phyloP scores from a whole-genome alignment of 2,329 filamentous ascomycete genomes.

The Xylaria sp. region DNA sequence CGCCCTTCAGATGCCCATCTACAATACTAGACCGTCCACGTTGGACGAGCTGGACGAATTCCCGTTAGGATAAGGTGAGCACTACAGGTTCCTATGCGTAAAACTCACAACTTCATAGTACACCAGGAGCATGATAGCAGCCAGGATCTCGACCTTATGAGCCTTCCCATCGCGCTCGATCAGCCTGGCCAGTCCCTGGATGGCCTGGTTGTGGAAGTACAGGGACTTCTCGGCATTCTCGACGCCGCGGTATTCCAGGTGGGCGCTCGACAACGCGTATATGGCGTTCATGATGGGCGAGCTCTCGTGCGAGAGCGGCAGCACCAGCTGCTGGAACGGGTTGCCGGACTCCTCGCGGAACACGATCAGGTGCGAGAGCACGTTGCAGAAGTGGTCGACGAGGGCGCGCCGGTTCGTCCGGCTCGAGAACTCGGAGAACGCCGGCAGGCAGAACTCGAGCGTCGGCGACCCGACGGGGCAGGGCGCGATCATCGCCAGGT shows the following conservation, averaged over 20 bases:
- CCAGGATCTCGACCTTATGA: slow-evolving; percentile 60
- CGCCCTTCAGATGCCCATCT: slow-evolving; percentile 63
- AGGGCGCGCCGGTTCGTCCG: slow-evolving; percentile 57
- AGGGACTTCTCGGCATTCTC: slow-evolving; percentile 58
- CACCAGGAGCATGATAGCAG: slow-evolving; percentile 62
- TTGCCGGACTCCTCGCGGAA: slow-evolving; percentile 65
- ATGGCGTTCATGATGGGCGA: slow-evolving; percentile 77
- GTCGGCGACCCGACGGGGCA: slow-evolving; percentile 44
- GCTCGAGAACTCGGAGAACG: slow-evolving; percentile 60
- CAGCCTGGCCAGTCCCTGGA: slow-evolving; percentile 58
- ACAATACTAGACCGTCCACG: slow-evolving; percentile 62
- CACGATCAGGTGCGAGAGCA: slow-evolving; percentile 66
- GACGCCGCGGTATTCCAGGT: slow-evolving; percentile 69
- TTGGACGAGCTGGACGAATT: slow-evolving; percentile 57
- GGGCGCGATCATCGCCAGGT: slow-evolving; percentile 47
- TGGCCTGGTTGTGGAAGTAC: slow-evolving; percentile 62
- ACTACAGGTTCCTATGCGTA: neutral
- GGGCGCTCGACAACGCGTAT: slow-evolving; percentile 80
- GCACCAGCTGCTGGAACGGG: slow-evolving; percentile 63
- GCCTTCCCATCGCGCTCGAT: slow-evolving; percentile 56
- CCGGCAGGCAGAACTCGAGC: slow-evolving; percentile 55
- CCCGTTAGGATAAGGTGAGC: slow-evolving; percentile 17
- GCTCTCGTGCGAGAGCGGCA: slow-evolving; percentile 60
- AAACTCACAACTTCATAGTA: slow-evolving; percentile 65
- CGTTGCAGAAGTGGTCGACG: slow-evolving; percentile 66